These are phyloP conservation scores for Fomes fomentarius DNA, from an alignment of 1,284 basidiomycete genomes.

Conservation along the genomic window DNA sequence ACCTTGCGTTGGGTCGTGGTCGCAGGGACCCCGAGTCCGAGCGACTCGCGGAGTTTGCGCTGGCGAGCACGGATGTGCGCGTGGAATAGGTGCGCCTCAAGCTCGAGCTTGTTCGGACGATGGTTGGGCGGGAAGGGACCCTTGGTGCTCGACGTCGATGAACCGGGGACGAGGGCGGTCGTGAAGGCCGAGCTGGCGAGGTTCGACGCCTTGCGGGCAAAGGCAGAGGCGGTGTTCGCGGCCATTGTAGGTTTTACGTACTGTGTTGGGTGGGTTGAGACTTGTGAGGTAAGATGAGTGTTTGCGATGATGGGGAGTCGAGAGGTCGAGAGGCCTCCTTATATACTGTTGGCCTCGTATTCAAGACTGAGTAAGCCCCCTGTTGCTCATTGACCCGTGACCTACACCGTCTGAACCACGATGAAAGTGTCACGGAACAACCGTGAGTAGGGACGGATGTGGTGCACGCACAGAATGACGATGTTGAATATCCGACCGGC, in stretches of 20 bases:
- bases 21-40: conserved; percentile 3
- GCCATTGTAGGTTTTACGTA: conserved; percentile 6
- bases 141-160: background rate
- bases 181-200: conserved; percentile 17
- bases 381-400: no score
- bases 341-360: background rate
- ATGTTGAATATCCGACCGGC: no score
- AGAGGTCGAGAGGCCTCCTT: background rate
- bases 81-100: conserved; percentile 20
- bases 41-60: conserved; percentile 15
- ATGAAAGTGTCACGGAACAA: no score
- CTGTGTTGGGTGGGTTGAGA: background rate
- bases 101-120: conserved; percentile 26
- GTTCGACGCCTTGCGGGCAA: conserved; percentile 7
- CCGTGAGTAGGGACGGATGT: no score
- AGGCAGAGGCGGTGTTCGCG: conserved; percentile 3
- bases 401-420: no score
- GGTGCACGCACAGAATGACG: no score
- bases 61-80: conserved; percentile 21
- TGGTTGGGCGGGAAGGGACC: background rate
- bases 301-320: background rate
- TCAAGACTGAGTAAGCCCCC: background rate
- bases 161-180: background rate
- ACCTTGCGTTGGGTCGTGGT: no score
- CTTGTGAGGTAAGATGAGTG: background rate